These are phyloP conservation scores for Aspergillus sp. DNA, from an alignment of 2,329 filamentous ascomycete genomes.

Conservation along the genomic window DNA sequence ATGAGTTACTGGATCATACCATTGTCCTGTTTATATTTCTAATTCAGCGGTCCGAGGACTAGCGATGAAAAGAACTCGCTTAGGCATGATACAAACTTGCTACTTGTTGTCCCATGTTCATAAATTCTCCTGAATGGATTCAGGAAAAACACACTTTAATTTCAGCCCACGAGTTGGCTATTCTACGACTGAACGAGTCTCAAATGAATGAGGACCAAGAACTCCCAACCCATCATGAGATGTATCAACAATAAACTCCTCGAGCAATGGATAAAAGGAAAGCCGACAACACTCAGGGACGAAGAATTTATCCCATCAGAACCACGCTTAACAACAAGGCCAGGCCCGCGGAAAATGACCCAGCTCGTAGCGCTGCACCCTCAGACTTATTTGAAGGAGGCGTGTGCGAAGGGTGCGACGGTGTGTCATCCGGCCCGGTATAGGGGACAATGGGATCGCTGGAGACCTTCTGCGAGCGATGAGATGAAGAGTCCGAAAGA, in stretches of 20 bases:
- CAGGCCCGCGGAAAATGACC: neutral
- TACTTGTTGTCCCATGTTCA: no score
- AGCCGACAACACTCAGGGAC: neutral
- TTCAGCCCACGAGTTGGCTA: no score
- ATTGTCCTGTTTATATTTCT: neutral
- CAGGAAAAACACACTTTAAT: no score
- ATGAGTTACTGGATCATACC: neutral
- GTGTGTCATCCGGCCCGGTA: slow-evolving; percentile 12
- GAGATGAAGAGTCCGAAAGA: slow-evolving; percentile 3
- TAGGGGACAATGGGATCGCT: slow-evolving; percentile 27
- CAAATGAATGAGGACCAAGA: no score
- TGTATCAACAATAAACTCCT: no score
- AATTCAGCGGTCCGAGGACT: neutral
- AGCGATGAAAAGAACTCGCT: neutral
- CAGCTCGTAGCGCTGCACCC: neutral
- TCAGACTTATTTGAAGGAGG: neutral
- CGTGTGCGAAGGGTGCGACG: neutral
- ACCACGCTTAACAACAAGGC: neutral
- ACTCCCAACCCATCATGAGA: no score
- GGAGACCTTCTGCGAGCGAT: no score
- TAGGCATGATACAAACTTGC: no score
- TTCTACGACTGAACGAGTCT: no score
- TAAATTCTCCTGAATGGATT: no score
- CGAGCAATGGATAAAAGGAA: neutral
- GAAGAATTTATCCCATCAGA: neutral